Evolutionary conservation across 495 filamentous ascomycete species (phyloP).

Genomic region (Lasiosphaeris hirsuta): DNA sequence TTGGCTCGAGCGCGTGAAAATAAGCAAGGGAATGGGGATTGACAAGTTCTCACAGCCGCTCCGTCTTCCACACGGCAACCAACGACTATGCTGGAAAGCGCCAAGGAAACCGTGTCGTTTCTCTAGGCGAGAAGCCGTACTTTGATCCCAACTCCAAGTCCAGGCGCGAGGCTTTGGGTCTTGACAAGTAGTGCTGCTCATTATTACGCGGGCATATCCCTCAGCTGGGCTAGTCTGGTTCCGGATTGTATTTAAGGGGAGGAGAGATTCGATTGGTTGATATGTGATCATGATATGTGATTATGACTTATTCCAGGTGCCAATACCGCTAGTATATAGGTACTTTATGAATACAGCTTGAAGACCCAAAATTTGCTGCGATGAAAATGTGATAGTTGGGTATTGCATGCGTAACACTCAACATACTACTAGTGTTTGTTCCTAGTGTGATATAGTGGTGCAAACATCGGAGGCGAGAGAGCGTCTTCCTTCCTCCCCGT

Average conservation of each 20-base stretch:
- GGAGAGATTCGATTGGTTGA: too few species aligned
- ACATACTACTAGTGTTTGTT: too few species aligned
- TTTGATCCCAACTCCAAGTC: conserved; percentile 57
- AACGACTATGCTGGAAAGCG: conserved; percentile 51
- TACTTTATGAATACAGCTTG: too few species aligned
- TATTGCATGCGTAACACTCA: too few species aligned
- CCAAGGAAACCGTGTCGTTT: conserved; percentile 58
- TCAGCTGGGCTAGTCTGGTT: background rate
- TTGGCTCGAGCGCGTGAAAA: background rate
- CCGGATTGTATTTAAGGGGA: background rate
- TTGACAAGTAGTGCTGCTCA: background rate
- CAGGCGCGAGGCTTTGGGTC: conserved; percentile 52
- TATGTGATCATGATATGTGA: too few species aligned
- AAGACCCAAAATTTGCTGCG: background rate
- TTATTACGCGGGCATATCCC: too few species aligned
- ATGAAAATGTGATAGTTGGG: background rate
- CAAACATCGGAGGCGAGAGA: too few species aligned
- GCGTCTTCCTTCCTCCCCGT: too few species aligned
- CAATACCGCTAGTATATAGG: too few species aligned
- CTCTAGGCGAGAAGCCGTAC: conserved; percentile 65
- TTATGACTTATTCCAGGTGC: too few species aligned
- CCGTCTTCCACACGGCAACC: conserved; percentile 62
- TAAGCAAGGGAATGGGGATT: background rate
- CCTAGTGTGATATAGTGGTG: too few species aligned
- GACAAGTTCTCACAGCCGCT: conserved; percentile 40